Evolutionary conservation across 495 filamentous ascomycete species (phyloP).

Genomic region (Xylaria flabelliformis): DNA sequence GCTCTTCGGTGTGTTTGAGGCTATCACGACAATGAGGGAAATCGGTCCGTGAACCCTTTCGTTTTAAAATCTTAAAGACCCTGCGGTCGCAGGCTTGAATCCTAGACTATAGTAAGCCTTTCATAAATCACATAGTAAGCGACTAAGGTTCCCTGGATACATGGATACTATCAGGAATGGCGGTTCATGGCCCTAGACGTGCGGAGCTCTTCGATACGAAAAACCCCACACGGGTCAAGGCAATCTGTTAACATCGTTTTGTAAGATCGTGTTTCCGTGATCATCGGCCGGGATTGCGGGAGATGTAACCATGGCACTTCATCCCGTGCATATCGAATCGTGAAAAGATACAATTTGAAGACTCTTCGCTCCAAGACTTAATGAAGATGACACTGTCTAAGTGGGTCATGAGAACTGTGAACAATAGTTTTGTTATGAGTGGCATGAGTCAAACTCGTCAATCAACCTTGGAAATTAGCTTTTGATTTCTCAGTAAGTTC

Average conservation of each 20-base stretch:
- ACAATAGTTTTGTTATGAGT: neutral
- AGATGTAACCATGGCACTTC: constrained; percentile 1
- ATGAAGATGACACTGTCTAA: neutral
- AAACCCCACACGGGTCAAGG: constrained; percentile 14
- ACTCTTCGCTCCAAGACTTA: neutral
- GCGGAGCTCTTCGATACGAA: constrained; percentile 8
- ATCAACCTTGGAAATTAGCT: neutral
- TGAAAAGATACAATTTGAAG: neutral
- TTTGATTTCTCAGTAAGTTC: neutral
- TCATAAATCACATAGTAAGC: neutral
- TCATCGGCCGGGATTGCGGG: constrained; percentile 16
- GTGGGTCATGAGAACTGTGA: neutral
- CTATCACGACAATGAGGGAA: constrained; percentile 6
- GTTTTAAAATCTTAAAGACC: neutral
- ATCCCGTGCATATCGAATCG: neutral
- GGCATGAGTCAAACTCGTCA: neutral
- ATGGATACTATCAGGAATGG: constrained; percentile 14
- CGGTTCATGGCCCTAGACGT: constrained; percentile 14
- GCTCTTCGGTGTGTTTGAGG: constrained; percentile 11
- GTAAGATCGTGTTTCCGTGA: constrained; percentile 21
- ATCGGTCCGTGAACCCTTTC: constrained; percentile 10
- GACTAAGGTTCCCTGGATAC: constrained; percentile 13
- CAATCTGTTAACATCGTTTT: constrained; percentile 14
- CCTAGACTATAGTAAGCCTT: constrained; percentile 18
- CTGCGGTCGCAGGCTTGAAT: neutral